Evolutionary conservation across 2,329 filamentous ascomycete genomes (phyloP), one percentile per base, ranked within the genome.

Genomic region (Exophiala alcalophila): DNA sequence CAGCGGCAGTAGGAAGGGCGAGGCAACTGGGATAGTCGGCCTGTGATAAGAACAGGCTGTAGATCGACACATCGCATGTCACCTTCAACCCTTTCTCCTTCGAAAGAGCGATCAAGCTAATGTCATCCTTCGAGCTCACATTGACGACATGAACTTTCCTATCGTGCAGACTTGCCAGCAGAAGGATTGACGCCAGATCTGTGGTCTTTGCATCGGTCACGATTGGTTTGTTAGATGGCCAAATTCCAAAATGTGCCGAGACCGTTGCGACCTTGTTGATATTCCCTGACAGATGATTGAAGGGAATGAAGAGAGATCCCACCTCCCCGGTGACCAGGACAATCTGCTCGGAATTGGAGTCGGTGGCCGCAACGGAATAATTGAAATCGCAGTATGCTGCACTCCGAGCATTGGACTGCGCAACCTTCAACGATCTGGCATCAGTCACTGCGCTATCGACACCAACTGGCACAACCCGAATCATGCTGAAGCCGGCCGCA

Each of bases 241-340:
- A 90, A 16, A 80, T 75, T 48, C 82, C 82, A 58, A 90, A 90
- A 69, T 90, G 85, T 47, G 81, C 78, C 39, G 83, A 86, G 49
- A 89, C 83, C 7, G 84, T 80, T 14, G 85, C 83, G 31, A 89
- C 85, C 70, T 87, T 87, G 74, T 80, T 88, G 63, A 90, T 88
- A 64, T 89, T 90, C 56, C 84, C 84, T 11, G 52, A 50, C 18
- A 89, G 70, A 63, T 86, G 72, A 65, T 90, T 87, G 73, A 90
- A 90, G 10, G 85, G 85, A 50, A 90, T 85, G 68, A 88, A 90
- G 29, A 90, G 72, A 14, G 85, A 87, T 19, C 85, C 86, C 42
- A 90, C 85, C 54, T 89, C 84, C 34, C 76, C 72, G 12, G 81
- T 80, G 42, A 89, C 75, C 53, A 82, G 76, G 58, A 80, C 82